Base-by-base conservation (phyloP, 768 basidiomycete genomes). In the Punctularia strigosozonata region DNA sequence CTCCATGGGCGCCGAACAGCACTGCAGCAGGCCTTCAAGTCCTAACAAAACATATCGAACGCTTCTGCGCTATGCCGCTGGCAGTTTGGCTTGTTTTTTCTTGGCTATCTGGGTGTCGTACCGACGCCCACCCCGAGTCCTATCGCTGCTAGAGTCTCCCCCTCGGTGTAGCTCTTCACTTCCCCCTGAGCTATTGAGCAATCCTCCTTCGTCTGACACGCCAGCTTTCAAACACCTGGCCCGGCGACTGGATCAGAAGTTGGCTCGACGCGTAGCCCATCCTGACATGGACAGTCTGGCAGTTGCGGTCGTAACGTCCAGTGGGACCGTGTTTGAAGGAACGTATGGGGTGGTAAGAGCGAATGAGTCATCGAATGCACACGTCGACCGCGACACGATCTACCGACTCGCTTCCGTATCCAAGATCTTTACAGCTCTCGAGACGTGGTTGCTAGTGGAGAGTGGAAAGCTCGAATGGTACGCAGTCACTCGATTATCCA, bases 401-500 rank as follows among this genome's bases (percentile, higher is more conserved):
- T 75, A 73, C 44, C 60, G 75, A 20, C 55, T 74, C 18, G 71
- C 71, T 1, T 71, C 67, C 28, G 62, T 71, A 39, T 63, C 68
- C 4, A 77, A 75, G 50, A 52, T 74, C 41, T 71, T 73, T 44
- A 61, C 64, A 3, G 61, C 62, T 0, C 44, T 72, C 4, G 68
- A 75, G 45, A 69, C 66, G 1, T 47, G 69, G 28, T 61, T 75
- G 8, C 53, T 75, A 17, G 61, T 65, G 25, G 65, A 74, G 45
- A 58, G 58, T 32, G 71, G 72, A 2, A 40, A 47, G 0, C 28
- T 61, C 2, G 49, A 46, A 5, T 58, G 56, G 60, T 57, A 23
- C 14, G 55, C 47, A 7, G 6, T 18, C 15, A 4, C 20, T 24
- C 30, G 15, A 12, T 36, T 18, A 14, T n/a, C 41, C 14, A 4